phyloP scores from a whole-genome alignment of 2,329 filamentous ascomycete genomes.

The Sordariomycetes sp. region DNA sequence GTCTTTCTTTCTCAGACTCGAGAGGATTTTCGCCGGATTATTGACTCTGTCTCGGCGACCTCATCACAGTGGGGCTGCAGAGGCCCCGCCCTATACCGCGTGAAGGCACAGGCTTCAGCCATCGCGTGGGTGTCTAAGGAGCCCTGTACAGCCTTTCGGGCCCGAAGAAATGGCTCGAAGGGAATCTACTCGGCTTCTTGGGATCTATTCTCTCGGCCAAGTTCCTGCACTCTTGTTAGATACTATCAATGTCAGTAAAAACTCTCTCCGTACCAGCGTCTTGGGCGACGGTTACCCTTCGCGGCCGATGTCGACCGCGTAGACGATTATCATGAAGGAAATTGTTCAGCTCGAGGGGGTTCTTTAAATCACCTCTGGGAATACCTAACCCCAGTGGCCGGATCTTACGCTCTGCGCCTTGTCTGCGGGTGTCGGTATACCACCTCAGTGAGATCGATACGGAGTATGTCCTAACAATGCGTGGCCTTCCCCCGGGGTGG shows the following conservation, averaged over 20 bases:
- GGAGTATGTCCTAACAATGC: neutral
- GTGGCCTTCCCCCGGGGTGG: too few species aligned
- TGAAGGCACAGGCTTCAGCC: too few species aligned
- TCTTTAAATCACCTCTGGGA: neutral
- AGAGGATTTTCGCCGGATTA: too few species aligned
- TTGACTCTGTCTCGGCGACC: too few species aligned
- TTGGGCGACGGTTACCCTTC: neutral
- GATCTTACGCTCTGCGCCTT: neutral
- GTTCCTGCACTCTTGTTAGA: neutral
- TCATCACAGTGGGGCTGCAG: too few species aligned
- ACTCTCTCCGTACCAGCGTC: neutral
- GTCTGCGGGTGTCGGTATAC: neutral
- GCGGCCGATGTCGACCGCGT: neutral
- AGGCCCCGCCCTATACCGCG: too few species aligned
- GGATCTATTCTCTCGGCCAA: neutral
- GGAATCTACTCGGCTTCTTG: neutral
- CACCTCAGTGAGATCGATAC: neutral
- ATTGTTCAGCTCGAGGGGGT: too few species aligned
- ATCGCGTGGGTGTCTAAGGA: too few species aligned
- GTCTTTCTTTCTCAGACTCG: too few species aligned
- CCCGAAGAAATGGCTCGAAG: slow-evolving; percentile 8
- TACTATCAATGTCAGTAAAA: neutral
- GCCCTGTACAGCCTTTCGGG: too few species aligned
- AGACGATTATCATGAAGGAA: neutral
- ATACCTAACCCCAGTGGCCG: neutral